Conservation (phyloP, 1,139 yeast genomes). For the Blastobotrys persicus region DNA sequence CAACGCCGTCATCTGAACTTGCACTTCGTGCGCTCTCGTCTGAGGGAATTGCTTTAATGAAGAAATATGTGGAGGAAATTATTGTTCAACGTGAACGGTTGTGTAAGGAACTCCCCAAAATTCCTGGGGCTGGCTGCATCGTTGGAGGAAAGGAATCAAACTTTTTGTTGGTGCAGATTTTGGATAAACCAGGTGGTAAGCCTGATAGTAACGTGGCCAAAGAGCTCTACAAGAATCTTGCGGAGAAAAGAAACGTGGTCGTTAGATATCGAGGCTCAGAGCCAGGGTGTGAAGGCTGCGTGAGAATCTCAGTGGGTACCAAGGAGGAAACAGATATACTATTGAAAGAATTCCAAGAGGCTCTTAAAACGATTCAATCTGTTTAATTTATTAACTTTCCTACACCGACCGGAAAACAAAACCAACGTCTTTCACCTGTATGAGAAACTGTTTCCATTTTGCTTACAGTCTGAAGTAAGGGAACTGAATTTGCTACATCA, state of each 20-base stretch:
- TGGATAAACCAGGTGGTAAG: slow-evolving; percentile 52
- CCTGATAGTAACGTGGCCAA: slow-evolving; percentile 73
- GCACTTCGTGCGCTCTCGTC: slow-evolving; percentile 70
- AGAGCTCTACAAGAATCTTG: slow-evolving; percentile 63
- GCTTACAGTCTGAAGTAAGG: too few species aligned
- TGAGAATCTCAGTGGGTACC: slow-evolving; percentile 87
- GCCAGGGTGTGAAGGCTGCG: slow-evolving; percentile 80
- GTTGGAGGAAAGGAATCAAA: slow-evolving; percentile 90
- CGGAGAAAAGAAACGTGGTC: slow-evolving; percentile 71
- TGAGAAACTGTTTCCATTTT: too few species aligned
- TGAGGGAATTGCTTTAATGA: slow-evolving; percentile 61
- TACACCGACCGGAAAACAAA: slow-evolving; percentile 5
- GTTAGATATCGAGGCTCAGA: slow-evolving; percentile 90
- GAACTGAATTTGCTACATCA: too few species aligned
- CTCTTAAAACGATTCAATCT: slow-evolving; percentile 36
- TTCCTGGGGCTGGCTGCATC: slow-evolving; percentile 65
- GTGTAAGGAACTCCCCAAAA: slow-evolving; percentile 49
- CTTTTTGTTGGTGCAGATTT: slow-evolving; percentile 70
- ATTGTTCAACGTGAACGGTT: slow-evolving; percentile 55
- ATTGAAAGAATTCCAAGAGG: slow-evolving; percentile 49
- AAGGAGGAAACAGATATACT: slow-evolving; percentile 62
- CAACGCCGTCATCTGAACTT: slow-evolving; percentile 72
- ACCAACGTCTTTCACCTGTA: neutral
- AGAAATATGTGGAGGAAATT: slow-evolving; percentile 49
- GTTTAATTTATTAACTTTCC: too few species aligned